Evolutionary conservation across 2,329 filamentous ascomycete species (phyloP).

Genomic region (Verticillium dahliae): DNA sequence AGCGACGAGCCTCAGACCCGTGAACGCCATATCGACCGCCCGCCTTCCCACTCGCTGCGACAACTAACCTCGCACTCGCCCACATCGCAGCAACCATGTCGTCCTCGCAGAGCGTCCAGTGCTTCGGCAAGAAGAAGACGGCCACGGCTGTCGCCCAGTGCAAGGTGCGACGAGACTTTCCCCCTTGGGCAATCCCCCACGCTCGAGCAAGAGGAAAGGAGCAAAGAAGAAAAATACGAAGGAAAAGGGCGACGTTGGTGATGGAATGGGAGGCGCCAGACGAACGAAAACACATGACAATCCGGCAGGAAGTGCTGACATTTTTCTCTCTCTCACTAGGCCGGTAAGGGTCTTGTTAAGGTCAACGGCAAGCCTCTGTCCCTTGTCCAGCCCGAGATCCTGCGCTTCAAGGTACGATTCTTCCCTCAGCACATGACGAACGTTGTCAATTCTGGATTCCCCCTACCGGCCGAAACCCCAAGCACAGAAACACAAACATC

Average conservation of each 20-base stretch:
- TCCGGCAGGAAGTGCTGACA: constrained; percentile 20
- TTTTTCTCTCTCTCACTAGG: constrained; percentile 19
- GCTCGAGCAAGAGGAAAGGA: background rate
- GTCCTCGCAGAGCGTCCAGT: constrained; percentile 79
- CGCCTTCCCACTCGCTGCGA: constrained; percentile 5
- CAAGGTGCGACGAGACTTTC: constrained; percentile 52
- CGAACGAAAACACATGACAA: background rate
- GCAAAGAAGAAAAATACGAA: background rate
- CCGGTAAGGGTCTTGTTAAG: constrained; percentile 75
- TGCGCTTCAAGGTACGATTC: constrained; percentile 83
- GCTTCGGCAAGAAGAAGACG: constrained; percentile 99
- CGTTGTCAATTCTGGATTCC: background rate
- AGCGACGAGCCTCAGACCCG: background rate
- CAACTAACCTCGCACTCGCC: constrained; percentile 6
- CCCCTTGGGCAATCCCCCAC: background rate
- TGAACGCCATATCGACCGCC: constrained; percentile 1
- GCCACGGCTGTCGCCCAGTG: constrained; percentile 87
- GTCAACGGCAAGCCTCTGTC: constrained; percentile 95
- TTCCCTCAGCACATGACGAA: background rate
- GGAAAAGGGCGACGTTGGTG: background rate
- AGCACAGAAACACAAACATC: background rate
- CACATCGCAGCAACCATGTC: constrained; percentile 57
- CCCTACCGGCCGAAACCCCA: background rate
- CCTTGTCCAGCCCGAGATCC: constrained; percentile 91
- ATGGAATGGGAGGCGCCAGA: background rate